Conservation (phyloP, 345 rosid genomes). For the Murraya koenigii region DNA sequence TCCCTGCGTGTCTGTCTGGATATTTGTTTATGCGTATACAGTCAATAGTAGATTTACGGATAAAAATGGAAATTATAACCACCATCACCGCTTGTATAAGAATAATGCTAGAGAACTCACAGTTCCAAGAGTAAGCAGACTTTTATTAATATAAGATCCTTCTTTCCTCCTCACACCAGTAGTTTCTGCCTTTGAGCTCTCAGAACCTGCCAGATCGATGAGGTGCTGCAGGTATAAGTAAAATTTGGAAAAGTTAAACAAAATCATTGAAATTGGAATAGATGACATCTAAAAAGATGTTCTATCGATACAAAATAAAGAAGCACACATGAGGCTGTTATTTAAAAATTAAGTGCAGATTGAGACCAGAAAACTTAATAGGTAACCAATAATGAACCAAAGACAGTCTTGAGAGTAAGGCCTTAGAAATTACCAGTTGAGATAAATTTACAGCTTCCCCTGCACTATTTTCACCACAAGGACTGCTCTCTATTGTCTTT, state of each 20-base stretch:
- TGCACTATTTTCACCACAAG: constrained; percentile 65
- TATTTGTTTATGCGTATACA: neutral
- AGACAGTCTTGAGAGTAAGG: constrained; percentile 24
- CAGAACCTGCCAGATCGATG: constrained; percentile 99
- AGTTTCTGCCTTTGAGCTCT: constrained; percentile 98
- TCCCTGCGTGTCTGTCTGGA: neutral
- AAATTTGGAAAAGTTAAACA: constrained; percentile 34
- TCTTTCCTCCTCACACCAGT: constrained; percentile 93
- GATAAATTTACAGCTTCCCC: constrained; percentile 95
- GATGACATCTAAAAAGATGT: neutral
- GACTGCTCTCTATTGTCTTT: constrained; percentile 95
- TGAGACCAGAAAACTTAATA: constrained; percentile 13
- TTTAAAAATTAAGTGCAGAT: neutral
- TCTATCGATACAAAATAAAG: neutral
- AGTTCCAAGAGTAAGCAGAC: constrained; percentile 96
- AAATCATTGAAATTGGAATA: neutral
- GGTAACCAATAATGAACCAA: constrained; percentile 17
- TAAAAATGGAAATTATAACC: constrained; percentile 1
- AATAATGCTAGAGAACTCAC: constrained; percentile 50
- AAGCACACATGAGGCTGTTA: neutral
- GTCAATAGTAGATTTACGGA: neutral
- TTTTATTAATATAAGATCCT: constrained; percentile 97
- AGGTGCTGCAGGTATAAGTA: constrained; percentile 86
- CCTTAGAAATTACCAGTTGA: constrained; percentile 71
- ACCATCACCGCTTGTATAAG: neutral